phyloP scores from a whole-genome alignment of 73 alveolate genomes.

The Tetrahymena malaccensis region DNA sequence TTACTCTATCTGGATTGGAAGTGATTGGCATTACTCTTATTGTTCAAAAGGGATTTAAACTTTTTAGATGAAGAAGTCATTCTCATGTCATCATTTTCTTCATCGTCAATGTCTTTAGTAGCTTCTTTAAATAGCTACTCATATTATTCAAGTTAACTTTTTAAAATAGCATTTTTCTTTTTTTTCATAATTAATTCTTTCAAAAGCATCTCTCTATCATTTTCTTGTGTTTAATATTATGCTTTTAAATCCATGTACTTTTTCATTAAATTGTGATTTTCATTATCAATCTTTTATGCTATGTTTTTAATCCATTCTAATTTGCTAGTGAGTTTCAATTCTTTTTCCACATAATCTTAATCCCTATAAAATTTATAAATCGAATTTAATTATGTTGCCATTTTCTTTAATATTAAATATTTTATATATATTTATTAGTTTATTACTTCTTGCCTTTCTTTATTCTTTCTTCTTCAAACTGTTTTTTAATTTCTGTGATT shows the following conservation, averaged over 20 bases:
- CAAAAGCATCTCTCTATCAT: conserved; percentile 38
- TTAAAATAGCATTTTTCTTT: conserved; percentile 33
- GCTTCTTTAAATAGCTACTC: conserved; percentile 20
- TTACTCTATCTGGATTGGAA: conserved; percentile 4
- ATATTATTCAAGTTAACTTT: conserved; percentile 13
- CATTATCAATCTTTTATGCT: conserved; percentile 39
- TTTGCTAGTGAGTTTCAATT: conserved; percentile 17
- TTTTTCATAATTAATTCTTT: conserved; percentile 35
- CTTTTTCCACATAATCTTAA: conserved; percentile 34
- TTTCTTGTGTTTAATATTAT: conserved; percentile 33
- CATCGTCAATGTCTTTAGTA: conserved; percentile 3
- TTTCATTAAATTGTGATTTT: conserved; percentile 27
- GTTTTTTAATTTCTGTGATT: conserved; percentile 33
- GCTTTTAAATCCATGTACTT: conserved; percentile 23
- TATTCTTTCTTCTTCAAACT: conserved; percentile 41
- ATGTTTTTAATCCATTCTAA: conserved; percentile 40
- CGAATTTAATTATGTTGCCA: background rate
- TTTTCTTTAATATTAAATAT: too few species aligned
- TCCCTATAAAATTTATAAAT: background rate
- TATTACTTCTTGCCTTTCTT: conserved; percentile 34
- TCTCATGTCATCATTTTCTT: conserved; percentile 16
- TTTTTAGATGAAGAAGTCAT: background rate
- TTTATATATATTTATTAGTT: background rate
- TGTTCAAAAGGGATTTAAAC: background rate
- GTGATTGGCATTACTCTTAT: background rate